Percentiles rank a stretch among this genome's conserved stretches.
These are phyloP conservation scores for Botrytis pseudocinerea DNA, from an alignment of 2,329 filamentous ascomycete species.

Conservation along the genomic window DNA sequence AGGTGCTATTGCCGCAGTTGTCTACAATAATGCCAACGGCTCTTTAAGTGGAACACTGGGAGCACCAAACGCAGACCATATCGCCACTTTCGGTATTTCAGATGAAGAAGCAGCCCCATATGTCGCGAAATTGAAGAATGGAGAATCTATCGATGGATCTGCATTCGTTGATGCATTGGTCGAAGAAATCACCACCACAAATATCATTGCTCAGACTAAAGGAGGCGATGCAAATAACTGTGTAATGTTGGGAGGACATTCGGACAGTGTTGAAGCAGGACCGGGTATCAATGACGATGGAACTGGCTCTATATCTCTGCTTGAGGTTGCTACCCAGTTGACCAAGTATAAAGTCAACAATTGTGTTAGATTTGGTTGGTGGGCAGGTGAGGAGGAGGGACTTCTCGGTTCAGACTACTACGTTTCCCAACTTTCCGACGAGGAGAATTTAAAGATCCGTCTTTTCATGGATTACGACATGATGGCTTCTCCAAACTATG, in stretches of 20 bases:
- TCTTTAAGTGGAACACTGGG: conserved; percentile 68
- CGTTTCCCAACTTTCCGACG: conserved; percentile 52
- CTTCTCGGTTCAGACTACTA: conserved; percentile 65
- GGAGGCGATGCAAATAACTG: conserved; percentile 62
- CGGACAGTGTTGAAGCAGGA: conserved; percentile 61
- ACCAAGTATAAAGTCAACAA: conserved; percentile 60
- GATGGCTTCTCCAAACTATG: conserved; percentile 66
- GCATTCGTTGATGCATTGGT: conserved; percentile 62
- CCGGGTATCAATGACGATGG: conserved; percentile 51
- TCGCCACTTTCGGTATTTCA: conserved; percentile 68
- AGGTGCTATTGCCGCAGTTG: conserved; percentile 68
- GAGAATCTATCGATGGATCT: conserved; percentile 53
- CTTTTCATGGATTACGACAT: conserved; percentile 72
- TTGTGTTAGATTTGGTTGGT: conserved; percentile 68
- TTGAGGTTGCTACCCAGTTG: conserved; percentile 63
- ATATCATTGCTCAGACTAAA: conserved; percentile 63
- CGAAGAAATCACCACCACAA: conserved; percentile 44
- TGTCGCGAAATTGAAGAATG: conserved; percentile 53
- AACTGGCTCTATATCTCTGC: conserved; percentile 48
- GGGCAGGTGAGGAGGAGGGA: conserved; percentile 67
- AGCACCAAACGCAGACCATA: conserved; percentile 56
- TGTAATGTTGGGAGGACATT: conserved; percentile 66
- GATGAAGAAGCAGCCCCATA: conserved; percentile 59
- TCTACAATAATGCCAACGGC: conserved; percentile 59
- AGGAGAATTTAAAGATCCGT: conserved; percentile 63